Conservation (phyloP, 768 basidiomycete species). For the Ramaria sp. region DNA sequence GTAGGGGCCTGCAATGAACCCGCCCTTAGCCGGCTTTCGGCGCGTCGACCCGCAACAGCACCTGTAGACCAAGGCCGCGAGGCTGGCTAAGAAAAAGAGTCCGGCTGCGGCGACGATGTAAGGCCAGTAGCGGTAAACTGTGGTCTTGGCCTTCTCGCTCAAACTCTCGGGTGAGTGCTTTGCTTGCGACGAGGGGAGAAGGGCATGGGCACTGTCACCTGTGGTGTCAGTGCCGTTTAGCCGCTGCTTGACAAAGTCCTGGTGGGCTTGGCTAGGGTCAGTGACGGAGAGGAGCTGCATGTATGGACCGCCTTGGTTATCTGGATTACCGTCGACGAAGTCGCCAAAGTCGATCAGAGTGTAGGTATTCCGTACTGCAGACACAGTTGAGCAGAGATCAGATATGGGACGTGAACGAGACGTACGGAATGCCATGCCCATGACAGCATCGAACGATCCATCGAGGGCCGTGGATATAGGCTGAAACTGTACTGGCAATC, state of each 20-base stretch:
- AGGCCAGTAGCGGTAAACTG: not conserved
- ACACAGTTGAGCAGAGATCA: not conserved
- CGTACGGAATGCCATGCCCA: constrained; percentile 67
- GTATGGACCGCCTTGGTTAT: constrained; percentile 39
- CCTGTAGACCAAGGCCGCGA: not conserved
- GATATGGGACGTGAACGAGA: constrained; percentile 8
- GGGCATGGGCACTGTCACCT: constrained; percentile 38
- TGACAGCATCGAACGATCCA: constrained; percentile 43
- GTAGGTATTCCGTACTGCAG: constrained; percentile 55
- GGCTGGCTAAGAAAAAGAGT: not conserved
- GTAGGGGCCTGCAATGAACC: not conserved
- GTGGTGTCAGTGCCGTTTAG: constrained; percentile 49
- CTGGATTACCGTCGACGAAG: constrained; percentile 35
- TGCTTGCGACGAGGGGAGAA: constrained; percentile 41
- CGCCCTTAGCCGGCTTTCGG: not conserved
- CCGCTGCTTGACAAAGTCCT: constrained; percentile 58
- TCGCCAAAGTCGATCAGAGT: constrained; percentile 54
- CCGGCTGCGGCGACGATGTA: not conserved
- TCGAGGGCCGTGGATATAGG: constrained; percentile 40
- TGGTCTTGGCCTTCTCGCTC: not conserved
- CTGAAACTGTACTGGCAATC: constrained; percentile 45
- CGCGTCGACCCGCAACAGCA: not conserved
- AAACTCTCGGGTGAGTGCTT: constrained; percentile 5
- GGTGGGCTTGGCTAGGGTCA: constrained; percentile 35
- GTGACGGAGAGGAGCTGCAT: constrained; percentile 56